Base-by-base conservation (phyloP, 768 basidiomycete genomes). In the Mycena capillaripes region DNA sequence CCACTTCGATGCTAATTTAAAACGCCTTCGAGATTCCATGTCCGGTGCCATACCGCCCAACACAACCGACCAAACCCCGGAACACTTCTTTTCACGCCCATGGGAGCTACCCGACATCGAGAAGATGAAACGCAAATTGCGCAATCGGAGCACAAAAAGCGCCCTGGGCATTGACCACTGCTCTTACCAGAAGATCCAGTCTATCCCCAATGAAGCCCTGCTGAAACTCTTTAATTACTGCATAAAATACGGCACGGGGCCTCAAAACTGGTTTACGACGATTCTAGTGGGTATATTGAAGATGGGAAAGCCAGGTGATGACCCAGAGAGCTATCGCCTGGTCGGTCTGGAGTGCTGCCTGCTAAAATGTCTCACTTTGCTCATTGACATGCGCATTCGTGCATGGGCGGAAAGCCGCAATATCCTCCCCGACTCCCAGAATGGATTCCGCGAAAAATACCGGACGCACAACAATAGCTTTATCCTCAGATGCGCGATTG, bases 341-440 rank as follows among this genome's bases (percentile, higher is more conserved):
- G 64, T 78, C 19, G 75, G 74, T 1, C 71, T 76, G 2, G 75
- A 78, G 29, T 73, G 73, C 48, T 75, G 74, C 57, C 44, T 77
- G 9, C 69, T 78, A 0, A 77, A 78, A 55, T 58, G 76, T n/a
- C 62, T 78, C 32, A 78, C 76, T n/a, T 71, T 77, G 8, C 60
- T 78, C 0, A 77, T 78, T 52, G 42, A 52, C 12, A 52, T 52
- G 50, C 58, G 72, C 23, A 70, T 78, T 5, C 70, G 65, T 4
- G 57, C 27, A 6, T 78, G 74, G 75, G 69, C 69, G 1, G 79
- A 78, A 19, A 55, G 25, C 0, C 9, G 42, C 0, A 38, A 59
- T 21, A 46, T 79, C 0, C 21, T 83, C 2, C 82, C 80, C 0
- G 64, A 56, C 7, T 79, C 78, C 0, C 82, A 83, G 66, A 82